Conservation (phyloP, 371 early-diverging fungal species). For the Haplosporangium sp. region DNA sequence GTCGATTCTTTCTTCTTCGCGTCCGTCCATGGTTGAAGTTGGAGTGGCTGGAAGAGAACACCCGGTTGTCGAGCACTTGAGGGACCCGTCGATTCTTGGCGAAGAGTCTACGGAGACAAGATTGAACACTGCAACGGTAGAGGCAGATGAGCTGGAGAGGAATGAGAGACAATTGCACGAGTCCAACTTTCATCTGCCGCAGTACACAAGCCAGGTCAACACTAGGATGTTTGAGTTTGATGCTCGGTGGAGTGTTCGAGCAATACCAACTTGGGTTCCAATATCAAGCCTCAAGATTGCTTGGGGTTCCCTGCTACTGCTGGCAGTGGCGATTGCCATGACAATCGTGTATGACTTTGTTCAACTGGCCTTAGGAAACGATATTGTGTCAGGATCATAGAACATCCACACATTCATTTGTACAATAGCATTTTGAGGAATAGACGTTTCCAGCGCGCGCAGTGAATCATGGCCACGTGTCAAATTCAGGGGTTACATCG, state of each 20-base stretch:
- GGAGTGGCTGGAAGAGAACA: neutral
- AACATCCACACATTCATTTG: neutral
- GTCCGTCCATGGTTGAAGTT: slow-evolving; percentile 9
- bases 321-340: slow-evolving; percentile 26
- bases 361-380: slow-evolving; percentile 25
- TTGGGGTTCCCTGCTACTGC: slow-evolving; percentile 30
- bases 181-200: slow-evolving; percentile 15
- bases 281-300: slow-evolving; percentile 33
- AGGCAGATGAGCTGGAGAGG: slow-evolving; percentile 5
- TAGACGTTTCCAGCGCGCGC: too few species aligned
- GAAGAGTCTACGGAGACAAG: neutral
- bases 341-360: slow-evolving; percentile 48
- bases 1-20: slow-evolving; percentile 21
- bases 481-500: too few species aligned
- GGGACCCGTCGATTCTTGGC: neutral
- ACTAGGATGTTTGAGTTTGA: slow-evolving; percentile 12
- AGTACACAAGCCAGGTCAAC: slow-evolving; percentile 2
- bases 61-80: neutral
- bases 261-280: slow-evolving; percentile 47
- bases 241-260: slow-evolving; percentile 30
- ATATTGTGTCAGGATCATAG: slow-evolving; percentile 4
- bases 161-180: slow-evolving; percentile 11
- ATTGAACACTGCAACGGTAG: neutral
- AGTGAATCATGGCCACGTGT: too few species aligned
- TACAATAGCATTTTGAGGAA: too few species aligned